Percentiles rank a stretch among this genome's conserved stretches.
These are phyloP conservation scores for Sanghuangporus weigelae DNA, from an alignment of 1,284 basidiomycete genomes.

Conservation along the genomic window DNA sequence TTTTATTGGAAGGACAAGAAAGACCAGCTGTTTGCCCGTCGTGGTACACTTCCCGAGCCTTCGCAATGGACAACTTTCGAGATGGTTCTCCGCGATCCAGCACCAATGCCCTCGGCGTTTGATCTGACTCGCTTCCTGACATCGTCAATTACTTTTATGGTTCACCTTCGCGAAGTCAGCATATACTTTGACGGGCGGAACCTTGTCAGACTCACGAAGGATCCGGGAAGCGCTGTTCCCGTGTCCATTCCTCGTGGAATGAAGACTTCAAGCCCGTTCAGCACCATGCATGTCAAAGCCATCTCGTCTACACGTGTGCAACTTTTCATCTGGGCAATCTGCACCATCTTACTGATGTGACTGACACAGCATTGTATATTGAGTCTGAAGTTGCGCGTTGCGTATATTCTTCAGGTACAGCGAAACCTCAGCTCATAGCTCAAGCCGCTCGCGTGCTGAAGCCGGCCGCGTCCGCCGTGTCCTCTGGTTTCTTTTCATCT, in stretches of 20 bases:
- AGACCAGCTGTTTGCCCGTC: conserved; percentile 67
- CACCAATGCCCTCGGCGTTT: conserved; percentile 77
- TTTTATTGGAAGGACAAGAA: conserved; percentile 88
- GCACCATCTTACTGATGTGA: not conserved
- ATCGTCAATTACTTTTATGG: conserved; percentile 95
- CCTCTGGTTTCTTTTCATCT: conserved; percentile 72
- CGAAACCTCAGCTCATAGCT: conserved; percentile 41
- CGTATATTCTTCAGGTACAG: conserved; percentile 69
- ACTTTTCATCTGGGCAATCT: not conserved
- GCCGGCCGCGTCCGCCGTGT: conserved; percentile 28
- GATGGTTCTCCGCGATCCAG: conserved; percentile 83
- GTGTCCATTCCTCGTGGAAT: conserved; percentile 47
- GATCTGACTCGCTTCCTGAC: conserved; percentile 89
- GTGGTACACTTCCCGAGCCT: conserved; percentile 56
- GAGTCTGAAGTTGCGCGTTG: conserved; percentile 80
- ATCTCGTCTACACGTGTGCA: conserved; percentile 64
- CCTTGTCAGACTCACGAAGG: conserved; percentile 74
- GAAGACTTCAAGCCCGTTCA: conserved; percentile 39
- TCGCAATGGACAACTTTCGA: conserved; percentile 85
- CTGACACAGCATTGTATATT: conserved; percentile 62
- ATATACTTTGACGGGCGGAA: conserved; percentile 78
- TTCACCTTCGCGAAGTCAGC: conserved; percentile 69
- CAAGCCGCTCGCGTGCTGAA: conserved; percentile 31
- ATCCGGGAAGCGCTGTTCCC: conserved; percentile 52
- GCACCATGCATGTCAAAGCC: conserved; percentile 63